These are phyloP conservation scores for Diutina ranongensis DNA, from an alignment of 1,139 yeast species.

Conservation along the genomic window DNA sequence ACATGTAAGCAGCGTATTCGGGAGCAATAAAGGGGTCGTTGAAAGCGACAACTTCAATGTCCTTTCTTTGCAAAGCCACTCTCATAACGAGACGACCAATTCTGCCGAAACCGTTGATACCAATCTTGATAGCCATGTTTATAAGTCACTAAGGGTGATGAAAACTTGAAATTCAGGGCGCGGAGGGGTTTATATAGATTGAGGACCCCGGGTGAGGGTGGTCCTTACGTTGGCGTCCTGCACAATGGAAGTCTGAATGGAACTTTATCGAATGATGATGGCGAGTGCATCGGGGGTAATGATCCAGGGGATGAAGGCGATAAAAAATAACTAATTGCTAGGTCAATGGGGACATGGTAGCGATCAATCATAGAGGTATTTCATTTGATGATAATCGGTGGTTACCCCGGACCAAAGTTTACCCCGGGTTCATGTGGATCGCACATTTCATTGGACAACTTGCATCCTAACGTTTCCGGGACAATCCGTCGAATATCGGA, in stretches of 20 bases:
- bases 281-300: too few species aligned
- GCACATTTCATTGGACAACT: background rate
- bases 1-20: conserved; percentile 80
- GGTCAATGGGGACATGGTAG: too few species aligned
- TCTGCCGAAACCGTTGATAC: conserved; percentile 88
- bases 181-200: background rate
- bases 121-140: conserved; percentile 28
- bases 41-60: conserved; percentile 68
- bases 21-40: conserved; percentile 78
- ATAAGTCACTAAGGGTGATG: background rate
- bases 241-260: conserved; percentile 1
- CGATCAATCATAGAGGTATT: too few species aligned
- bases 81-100: conserved; percentile 80
- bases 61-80: conserved; percentile 60
- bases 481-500: background rate
- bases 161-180: background rate
- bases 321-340: too few species aligned
- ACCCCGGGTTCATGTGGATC: background rate
- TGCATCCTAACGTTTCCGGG: background rate
- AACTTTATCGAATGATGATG: too few species aligned
- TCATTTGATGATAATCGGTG: background rate
- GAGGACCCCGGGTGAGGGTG: conserved; percentile 5
- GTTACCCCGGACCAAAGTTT: background rate
- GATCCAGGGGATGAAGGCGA: too few species aligned
- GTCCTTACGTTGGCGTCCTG: conserved; percentile 2